Evolutionary conservation across 192 early-diverging fungal genomes (phyloP).

Genomic region (Coemansia furcata): DNA sequence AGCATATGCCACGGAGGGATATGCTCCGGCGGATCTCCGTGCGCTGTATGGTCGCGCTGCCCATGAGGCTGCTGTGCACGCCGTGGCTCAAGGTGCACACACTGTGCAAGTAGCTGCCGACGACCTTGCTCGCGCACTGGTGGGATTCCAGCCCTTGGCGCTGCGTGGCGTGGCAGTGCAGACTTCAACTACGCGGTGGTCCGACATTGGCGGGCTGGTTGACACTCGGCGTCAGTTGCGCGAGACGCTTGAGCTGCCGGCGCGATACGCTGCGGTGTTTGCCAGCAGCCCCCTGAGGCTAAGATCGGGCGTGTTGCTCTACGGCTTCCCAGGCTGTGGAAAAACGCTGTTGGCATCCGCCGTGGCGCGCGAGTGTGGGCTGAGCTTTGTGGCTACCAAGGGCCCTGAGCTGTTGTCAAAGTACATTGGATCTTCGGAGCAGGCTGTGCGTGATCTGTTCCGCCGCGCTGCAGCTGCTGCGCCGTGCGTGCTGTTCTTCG

Average conservation of each 20-base stretch:
- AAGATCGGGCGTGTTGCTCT: conserved; percentile 88
- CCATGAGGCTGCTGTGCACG: conserved; percentile 76
- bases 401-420: conserved; percentile 98
- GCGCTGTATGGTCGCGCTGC: conserved; percentile 74
- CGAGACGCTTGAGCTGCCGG: conserved; percentile 95
- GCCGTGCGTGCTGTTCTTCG: conserved; percentile 97
- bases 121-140: conserved; percentile 73
- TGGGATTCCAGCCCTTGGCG: conserved; percentile 77
- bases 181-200: conserved; percentile 67
- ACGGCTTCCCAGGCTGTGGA: conserved; percentile 98
- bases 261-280: conserved; percentile 89
- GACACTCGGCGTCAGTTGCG: conserved; percentile 76
- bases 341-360: conserved; percentile 96
- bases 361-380: conserved; percentile 92
- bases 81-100: conserved; percentile 25
- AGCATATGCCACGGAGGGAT: conserved; percentile 83
- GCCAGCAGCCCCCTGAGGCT: conserved; percentile 82
- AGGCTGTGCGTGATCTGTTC: conserved; percentile 91
- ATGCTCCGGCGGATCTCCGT: conserved; percentile 76
- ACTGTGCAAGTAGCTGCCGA: conserved; percentile 50
- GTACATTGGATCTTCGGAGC: conserved; percentile 98
- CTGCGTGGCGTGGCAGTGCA: conserved; percentile 78
- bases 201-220: conserved; percentile 85
- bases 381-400: conserved; percentile 97
- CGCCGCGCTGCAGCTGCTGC: conserved; percentile 88